A percentile compares a stretch with the other conserved stretches of the same genome.
Evolutionary conservation across 768 basidiomycete genomes (phyloP).

Genomic region (Lentinula sp.): DNA sequence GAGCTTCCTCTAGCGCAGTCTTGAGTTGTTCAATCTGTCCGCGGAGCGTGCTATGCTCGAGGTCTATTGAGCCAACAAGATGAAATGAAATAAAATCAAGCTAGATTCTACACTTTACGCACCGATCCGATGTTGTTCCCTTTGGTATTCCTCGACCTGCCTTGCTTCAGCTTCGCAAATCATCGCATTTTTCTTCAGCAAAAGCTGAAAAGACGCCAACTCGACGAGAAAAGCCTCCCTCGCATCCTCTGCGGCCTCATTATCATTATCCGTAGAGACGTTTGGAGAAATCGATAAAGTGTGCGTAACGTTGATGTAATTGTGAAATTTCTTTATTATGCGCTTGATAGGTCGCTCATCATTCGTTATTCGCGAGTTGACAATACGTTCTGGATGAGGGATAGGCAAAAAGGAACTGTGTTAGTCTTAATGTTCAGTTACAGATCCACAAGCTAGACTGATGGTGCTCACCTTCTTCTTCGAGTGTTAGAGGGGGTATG

Average conservation of each 20-base stretch:
- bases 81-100: slow-evolving; percentile 4
- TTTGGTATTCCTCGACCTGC: slow-evolving; percentile 80
- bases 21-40: slow-evolving; percentile 77
- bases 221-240: slow-evolving; percentile 76
- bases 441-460: slow-evolving; percentile 5
- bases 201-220: slow-evolving; percentile 67
- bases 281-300: slow-evolving; percentile 22
- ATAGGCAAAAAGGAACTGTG: slow-evolving; percentile 1
- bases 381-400: slow-evolving; percentile 58
- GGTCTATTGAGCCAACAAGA: slow-evolving; percentile 33
- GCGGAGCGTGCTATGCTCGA: slow-evolving; percentile 62
- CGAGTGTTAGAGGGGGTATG: slow-evolving; percentile 44
- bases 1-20: slow-evolving; percentile 69
- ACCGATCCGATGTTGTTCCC: slow-evolving; percentile 70
- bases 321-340: slow-evolving; percentile 78
- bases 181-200: slow-evolving; percentile 73
- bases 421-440: slow-evolving; percentile 18
- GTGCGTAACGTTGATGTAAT: slow-evolving; percentile 56
- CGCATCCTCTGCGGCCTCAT: slow-evolving; percentile 54
- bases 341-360: slow-evolving; percentile 76
- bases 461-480: slow-evolving; percentile 52
- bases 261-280: slow-evolving; percentile 17
- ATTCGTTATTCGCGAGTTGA: slow-evolving; percentile 74
- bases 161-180: slow-evolving; percentile 82
- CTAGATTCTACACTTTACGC: slow-evolving; percentile 17